Base-by-base conservation (phyloP, 2,329 filamentous ascomycete species). In the Alternaria rosae region DNA sequence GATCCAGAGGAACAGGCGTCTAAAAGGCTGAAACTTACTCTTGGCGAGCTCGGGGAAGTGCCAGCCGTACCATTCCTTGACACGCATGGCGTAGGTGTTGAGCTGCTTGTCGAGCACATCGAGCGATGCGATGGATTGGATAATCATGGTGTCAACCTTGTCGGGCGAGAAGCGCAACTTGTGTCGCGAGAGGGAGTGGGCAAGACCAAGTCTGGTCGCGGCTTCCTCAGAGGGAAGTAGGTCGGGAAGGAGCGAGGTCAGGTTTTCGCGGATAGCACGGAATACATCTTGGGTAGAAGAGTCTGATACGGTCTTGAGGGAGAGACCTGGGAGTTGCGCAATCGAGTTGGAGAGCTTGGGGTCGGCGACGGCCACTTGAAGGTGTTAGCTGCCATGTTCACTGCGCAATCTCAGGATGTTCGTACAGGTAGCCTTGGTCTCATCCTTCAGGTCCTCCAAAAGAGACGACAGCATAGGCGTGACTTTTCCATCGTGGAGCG, bases 1-100 rank as follows among this genome's bases (percentile, higher is more conserved):
- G 2, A 4, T 12, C 1, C 7, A 23, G 11, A 20, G 15, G 2
- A 21, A 11, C n/a, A 21, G 20, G 20, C 10, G 47, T 32, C 28
- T 25, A 5, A 0, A 17, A 4, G 6, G 97, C 20, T 5, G 10
- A 6, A 17, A 38, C 47, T 35, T 51, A 51, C 47, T 97, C 83
- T 94, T 94, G 77, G 92, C 94, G 87, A 99, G 89, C 85, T 99
- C 95, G 42, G 95, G 95, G 85, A 98, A 99, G 83, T 98, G 95
- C 95, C 95, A 99, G 76, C 95, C 95, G 79, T 99, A 99, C 95
- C 95, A 99, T 82, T 99, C 95, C 89, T 98, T 98, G 65, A 97
- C 93, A 80, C 95, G 88, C 95, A 99, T 99, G 68, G 95, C 94
- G 78, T 97, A 98, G 73, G 92, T 95, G 85, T 99, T 99, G 68